Evolutionary conservation across 1,284 basidiomycete genomes (phyloP).

Genomic region (Bondarzewia mesenterica): DNA sequence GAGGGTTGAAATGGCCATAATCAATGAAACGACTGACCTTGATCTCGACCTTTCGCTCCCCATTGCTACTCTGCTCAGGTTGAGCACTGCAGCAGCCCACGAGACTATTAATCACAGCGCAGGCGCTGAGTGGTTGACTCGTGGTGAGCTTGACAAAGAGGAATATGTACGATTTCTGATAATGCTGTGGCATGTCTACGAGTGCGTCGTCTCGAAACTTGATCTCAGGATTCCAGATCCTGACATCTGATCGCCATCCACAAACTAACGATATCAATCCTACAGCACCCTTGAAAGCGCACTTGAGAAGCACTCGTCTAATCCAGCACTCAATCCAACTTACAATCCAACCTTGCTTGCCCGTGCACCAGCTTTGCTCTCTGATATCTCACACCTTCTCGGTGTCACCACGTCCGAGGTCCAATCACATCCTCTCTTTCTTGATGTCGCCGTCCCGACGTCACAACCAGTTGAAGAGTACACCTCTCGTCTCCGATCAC

Average conservation of each 20-base stretch:
- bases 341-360: slow-evolving; percentile 66
- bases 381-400: slow-evolving; percentile 65
- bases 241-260: neutral
- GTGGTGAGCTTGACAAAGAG: slow-evolving; percentile 51
- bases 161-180: slow-evolving; percentile 69
- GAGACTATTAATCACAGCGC: slow-evolving; percentile 51
- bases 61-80: slow-evolving; percentile 40
- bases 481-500: slow-evolving; percentile 36
- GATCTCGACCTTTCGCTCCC: slow-evolving; percentile 32
- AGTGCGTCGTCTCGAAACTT: slow-evolving; percentile 37
- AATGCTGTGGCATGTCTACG: slow-evolving; percentile 74
- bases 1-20: neutral
- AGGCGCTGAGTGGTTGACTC: slow-evolving; percentile 52
- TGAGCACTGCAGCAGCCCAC: slow-evolving; percentile 55
- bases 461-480: slow-evolving; percentile 41
- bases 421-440: slow-evolving; percentile 48
- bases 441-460: slow-evolving; percentile 26
- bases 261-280: neutral
- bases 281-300: slow-evolving; percentile 55
- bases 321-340: slow-evolving; percentile 58
- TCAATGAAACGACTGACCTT: neutral
- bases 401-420: slow-evolving; percentile 42
- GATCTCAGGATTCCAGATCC: neutral
- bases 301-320: slow-evolving; percentile 53
- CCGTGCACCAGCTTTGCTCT: slow-evolving; percentile 47